A percentile compares a stretch with the other conserved stretches of the same genome.
Evolutionary conservation across 2,329 filamentous ascomycete genomes (phyloP).

Genomic region (Cryphonectria parasitica): DNA sequence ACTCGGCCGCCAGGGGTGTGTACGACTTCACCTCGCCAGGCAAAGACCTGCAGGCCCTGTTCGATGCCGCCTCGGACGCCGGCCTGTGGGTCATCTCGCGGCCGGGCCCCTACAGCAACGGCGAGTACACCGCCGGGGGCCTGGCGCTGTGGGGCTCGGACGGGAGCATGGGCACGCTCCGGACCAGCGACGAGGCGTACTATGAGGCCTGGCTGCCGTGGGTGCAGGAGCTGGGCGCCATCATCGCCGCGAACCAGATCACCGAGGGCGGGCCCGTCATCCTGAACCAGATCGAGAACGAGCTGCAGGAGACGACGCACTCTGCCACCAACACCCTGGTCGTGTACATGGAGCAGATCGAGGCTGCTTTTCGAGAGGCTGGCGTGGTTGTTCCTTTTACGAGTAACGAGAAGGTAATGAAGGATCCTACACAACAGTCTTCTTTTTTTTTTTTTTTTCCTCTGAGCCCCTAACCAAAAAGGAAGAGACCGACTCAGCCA

Average conservation of each 20-base stretch:
- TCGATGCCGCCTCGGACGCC: slow-evolving; percentile 55
- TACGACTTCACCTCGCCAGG: slow-evolving; percentile 56
- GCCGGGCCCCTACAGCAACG: slow-evolving; percentile 44
- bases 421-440: neutral
- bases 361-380: slow-evolving; percentile 48
- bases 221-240: slow-evolving; percentile 50
- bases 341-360: slow-evolving; percentile 56
- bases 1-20: slow-evolving; percentile 46
- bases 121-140: slow-evolving; percentile 52
- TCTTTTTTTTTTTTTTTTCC: neutral
- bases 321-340: slow-evolving; percentile 50
- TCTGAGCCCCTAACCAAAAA: neutral
- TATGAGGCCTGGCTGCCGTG: slow-evolving; percentile 51
- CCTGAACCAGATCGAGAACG: slow-evolving; percentile 58
- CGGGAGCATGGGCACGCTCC: slow-evolving; percentile 45
- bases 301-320: slow-evolving; percentile 51
- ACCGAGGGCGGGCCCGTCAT: slow-evolving; percentile 57
- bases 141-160: slow-evolving; percentile 49
- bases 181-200: slow-evolving; percentile 48
- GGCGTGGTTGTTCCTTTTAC: slow-evolving; percentile 54
- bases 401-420: slow-evolving; percentile 49
- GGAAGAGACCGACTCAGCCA: neutral
- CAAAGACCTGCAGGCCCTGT: slow-evolving; percentile 54
- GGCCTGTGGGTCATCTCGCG: slow-evolving; percentile 56
- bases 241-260: slow-evolving; percentile 56